phyloP scores from a whole-genome alignment of 139 green algal species.

The Asterochloris erici region DNA sequence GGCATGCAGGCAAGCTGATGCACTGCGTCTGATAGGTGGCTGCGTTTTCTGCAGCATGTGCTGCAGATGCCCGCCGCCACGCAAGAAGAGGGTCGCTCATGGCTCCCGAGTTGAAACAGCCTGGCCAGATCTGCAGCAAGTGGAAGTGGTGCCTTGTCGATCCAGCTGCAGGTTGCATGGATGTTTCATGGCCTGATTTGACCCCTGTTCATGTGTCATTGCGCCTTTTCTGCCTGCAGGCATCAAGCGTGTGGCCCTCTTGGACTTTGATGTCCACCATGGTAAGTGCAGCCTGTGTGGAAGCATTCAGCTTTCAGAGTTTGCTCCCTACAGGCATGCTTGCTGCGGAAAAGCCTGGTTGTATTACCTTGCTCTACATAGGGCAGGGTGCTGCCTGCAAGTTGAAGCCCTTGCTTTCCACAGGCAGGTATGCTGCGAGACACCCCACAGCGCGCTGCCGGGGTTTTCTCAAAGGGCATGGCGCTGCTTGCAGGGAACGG shows the following conservation, averaged over 20 bases:
- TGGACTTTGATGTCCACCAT: constrained; percentile 80
- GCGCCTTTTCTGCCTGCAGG: constrained; percentile 20
- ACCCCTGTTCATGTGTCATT: not conserved
- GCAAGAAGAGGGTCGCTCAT: not conserved
- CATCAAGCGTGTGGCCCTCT: constrained; percentile 72
- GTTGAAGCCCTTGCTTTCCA: too few species aligned
- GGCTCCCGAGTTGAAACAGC: too few species aligned
- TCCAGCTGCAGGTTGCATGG: too few species aligned
- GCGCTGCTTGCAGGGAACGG: constrained; percentile 58
- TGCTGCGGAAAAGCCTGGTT: too few species aligned
- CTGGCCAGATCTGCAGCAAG: too few species aligned
- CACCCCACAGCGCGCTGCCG: too few species aligned
- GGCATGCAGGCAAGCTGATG: constrained; percentile 38
- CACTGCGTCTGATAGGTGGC: not conserved
- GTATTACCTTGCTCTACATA: too few species aligned
- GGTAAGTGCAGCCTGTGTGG: not conserved
- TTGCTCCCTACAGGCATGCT: too few species aligned
- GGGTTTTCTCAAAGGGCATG: constrained; percentile 75
- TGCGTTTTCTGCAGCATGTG: not conserved
- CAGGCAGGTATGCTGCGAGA: too few species aligned
- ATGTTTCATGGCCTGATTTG: not conserved
- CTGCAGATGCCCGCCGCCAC: not conserved
- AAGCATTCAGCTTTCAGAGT: too few species aligned
- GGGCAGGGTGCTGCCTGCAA: too few species aligned
- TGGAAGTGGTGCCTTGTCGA: too few species aligned